phyloP scores from a whole-genome alignment of 805 yeast genomes.

The Starmerella stigmatis region DNA sequence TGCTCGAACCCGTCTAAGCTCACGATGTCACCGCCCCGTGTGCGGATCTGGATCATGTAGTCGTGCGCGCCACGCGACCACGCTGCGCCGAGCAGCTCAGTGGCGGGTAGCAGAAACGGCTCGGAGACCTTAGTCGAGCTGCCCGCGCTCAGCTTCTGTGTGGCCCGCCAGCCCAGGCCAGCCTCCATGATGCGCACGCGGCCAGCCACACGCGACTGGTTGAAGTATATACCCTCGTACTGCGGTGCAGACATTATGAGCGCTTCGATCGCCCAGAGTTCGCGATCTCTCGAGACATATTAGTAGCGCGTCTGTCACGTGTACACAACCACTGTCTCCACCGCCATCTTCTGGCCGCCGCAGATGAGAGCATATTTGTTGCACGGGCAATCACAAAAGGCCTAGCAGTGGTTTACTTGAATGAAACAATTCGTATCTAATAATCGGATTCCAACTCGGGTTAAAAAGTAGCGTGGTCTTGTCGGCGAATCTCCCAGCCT shows the following conservation, averaged over 20 bases:
- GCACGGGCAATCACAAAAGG: no score
- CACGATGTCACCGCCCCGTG: conserved; percentile 77
- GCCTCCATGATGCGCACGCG: conserved; percentile 89
- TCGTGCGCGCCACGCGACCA: conserved; percentile 96
- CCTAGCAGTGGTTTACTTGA: no score
- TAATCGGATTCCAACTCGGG: no score
- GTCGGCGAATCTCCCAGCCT: no score
- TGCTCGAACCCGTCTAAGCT: conserved; percentile 85
- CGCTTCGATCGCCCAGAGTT: neutral
- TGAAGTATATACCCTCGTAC: conserved; percentile 81
- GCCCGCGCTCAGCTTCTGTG: conserved; percentile 37
- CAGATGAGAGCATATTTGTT: no score
- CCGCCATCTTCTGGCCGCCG: no score
- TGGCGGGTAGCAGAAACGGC: conserved; percentile 83
- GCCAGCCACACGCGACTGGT: conserved; percentile 75
- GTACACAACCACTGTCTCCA: neutral
- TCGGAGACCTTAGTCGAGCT: conserved; percentile 42
- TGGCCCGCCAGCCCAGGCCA: conserved; percentile 95
- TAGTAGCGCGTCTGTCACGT: conserved; percentile 6
- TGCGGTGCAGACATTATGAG: conserved; percentile 28
- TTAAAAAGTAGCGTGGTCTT: no score
- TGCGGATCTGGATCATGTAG: conserved; percentile 76
- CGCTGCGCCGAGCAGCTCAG: conserved; percentile 63
- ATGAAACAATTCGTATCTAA: no score
- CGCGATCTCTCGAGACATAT: neutral